Evolutionary conservation across 495 filamentous ascomycete species (phyloP), one percentile per base, ranked within the genome.

Genomic region (Aspergillus homomorphus): DNA sequence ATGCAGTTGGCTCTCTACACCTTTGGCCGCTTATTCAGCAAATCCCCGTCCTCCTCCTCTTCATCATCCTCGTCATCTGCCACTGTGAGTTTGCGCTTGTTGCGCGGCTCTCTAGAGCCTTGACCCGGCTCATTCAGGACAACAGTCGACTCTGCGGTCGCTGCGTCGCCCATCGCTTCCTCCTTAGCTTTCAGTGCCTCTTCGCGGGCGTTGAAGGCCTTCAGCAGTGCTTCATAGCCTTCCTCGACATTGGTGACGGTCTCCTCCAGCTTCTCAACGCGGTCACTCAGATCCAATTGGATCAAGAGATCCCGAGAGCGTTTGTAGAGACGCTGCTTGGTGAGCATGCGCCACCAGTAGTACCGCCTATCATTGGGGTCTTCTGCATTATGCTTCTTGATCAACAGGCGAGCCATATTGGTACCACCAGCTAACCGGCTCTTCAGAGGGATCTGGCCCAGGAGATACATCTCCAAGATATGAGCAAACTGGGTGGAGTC

Each of bases 381-480:
- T 0, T 70, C 67, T 0, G 77, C 71, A 26, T 80, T 80, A 42
- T 75, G 77, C 62, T 83, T 82, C 46, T 81, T 80, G 45, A 84
- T 83, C 50, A 87, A 66, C 0, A 80, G 63, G 19, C 74, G 70
- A 3, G 77, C 63, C 54, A 80, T 74, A 48, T 85, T 80, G 16
- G 73, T 72, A 4, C 77, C 78, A 12, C 80, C 80, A 3, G 73
- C 70, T 26, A 81, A 79, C 23, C 88, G 83, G 56, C 90, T 80
- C 14, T 77, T 72, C 9, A 76, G 65, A 0, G 90, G 85, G 22
- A 97, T 87, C 51, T 75, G 78, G 7, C 86, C 86, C 62, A 97
- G 87, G 7, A 96, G 87, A 55, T 89, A 85, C 85, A 98, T 91
- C 72, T 98, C 94, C 16, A 93, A 74, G 10, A 96, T 79, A 28